Conservation (phyloP, 2,329 filamentous ascomycete genomes). For the Zymoseptoria brevis region DNA sequence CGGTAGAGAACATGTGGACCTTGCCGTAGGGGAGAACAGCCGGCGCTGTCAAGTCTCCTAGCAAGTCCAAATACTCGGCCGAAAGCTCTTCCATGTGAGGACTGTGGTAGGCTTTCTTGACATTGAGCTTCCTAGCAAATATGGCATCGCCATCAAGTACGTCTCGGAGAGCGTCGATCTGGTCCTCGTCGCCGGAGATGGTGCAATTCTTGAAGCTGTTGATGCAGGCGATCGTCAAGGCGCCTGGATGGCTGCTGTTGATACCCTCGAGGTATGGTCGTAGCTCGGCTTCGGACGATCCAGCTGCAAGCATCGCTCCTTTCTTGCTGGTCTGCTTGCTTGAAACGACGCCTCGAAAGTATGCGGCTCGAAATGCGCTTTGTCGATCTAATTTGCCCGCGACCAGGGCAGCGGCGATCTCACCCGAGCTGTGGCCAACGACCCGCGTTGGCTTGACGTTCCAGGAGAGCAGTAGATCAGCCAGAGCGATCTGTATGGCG, state of each 20-base stretch:
- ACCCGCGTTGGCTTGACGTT: constrained; percentile 15
- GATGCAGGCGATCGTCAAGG: constrained; percentile 5
- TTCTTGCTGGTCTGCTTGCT: not conserved
- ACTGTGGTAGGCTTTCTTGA: not conserved
- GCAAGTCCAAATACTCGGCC: not conserved
- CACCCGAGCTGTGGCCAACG: constrained; percentile 24
- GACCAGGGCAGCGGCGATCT: constrained; percentile 26
- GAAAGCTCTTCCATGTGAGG: not conserved
- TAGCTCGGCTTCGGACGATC: not conserved
- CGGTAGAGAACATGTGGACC: not conserved
- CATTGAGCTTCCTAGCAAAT: not conserved
- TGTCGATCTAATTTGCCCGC: constrained; percentile 7
- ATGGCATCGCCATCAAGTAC: not conserved
- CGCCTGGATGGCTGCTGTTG: not conserved
- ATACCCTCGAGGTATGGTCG: constrained; percentile 2
- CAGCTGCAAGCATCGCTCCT: no score
- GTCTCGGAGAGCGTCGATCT: constrained; percentile 25
- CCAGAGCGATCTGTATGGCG: constrained; percentile 45
- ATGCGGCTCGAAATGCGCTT: constrained; percentile 6
- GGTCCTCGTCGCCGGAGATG: constrained; percentile 36
- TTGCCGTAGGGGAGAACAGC: not conserved
- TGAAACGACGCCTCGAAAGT: constrained; percentile 6
- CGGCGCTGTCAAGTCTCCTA: not conserved
- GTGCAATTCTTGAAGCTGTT: constrained; percentile 39
- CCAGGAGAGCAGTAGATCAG: constrained; percentile 30